Conservation (phyloP, 768 basidiomycete species). For the Mycena vulgaris region DNA sequence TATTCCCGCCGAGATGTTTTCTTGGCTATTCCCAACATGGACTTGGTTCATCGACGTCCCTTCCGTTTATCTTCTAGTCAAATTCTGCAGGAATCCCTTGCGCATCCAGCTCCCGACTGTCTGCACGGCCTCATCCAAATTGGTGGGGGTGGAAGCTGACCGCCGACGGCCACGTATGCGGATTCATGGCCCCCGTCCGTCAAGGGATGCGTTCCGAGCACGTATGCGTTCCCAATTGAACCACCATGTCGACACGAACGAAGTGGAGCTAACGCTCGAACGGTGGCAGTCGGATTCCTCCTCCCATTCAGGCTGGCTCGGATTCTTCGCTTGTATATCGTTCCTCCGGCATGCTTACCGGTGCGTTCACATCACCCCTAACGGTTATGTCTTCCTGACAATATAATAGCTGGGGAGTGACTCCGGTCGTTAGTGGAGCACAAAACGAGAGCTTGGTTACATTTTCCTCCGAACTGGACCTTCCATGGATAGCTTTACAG, state of each 20-base stretch:
- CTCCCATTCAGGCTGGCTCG: conserved; percentile 21
- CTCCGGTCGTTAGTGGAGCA: conserved; percentile 23
- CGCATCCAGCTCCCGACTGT: not conserved
- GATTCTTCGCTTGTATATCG: conserved; percentile 27
- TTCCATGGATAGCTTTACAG: conserved; percentile 25
- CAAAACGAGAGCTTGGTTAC: conserved; percentile 2
- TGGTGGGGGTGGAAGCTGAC: conserved; percentile 27
- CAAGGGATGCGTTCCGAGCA: conserved; percentile 14
- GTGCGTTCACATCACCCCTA: not conserved
- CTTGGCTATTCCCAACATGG: conserved; percentile 14
- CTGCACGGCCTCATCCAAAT: conserved; percentile 18
- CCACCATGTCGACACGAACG: not conserved
- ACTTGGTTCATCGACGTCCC: not conserved
- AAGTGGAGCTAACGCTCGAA: conserved; percentile 8
- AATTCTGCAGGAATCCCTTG: conserved; percentile 5
- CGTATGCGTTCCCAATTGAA: conserved; percentile 11
- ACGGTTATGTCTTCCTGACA: not conserved
- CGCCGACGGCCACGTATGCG: conserved; percentile 22
- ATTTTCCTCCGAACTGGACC: conserved; percentile 10
- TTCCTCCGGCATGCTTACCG: conserved; percentile 31
- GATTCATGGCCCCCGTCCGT: conserved; percentile 19
- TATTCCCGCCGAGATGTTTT: conserved; percentile 11
- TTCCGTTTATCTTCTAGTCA: not conserved
- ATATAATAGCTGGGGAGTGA: conserved; percentile 24
- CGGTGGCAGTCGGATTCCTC: conserved; percentile 10